phyloP scores from a whole-genome alignment of 768 basidiomycete species.

The Sistotremastrum niveocremeum region DNA sequence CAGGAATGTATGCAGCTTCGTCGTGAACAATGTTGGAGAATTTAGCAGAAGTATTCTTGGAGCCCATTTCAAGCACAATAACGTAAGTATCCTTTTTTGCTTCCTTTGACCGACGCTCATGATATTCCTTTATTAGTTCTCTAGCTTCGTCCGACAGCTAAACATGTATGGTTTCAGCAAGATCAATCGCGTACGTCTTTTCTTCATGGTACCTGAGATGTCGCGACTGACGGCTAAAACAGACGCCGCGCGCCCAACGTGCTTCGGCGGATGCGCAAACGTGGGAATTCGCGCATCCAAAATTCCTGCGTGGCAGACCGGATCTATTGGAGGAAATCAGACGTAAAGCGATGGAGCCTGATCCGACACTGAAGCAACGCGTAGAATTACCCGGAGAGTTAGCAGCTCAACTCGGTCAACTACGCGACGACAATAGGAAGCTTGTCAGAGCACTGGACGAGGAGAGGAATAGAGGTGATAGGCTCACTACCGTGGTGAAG shows the following conservation, averaged over 20 bases:
- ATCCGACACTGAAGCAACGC: slow-evolving; percentile 55
- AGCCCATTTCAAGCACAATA: slow-evolving; percentile 84
- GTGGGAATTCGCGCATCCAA: slow-evolving; percentile 84
- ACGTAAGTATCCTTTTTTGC: slow-evolving; percentile 32
- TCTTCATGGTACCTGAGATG: not conserved
- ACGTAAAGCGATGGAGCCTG: slow-evolving; percentile 72
- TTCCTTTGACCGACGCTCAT: not conserved
- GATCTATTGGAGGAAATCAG: slow-evolving; percentile 80
- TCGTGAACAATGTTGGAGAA: slow-evolving; percentile 76
- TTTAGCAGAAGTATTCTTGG: slow-evolving; percentile 77
- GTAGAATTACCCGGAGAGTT: slow-evolving; percentile 77
- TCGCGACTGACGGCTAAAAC: slow-evolving; percentile 2
- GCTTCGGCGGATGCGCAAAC: slow-evolving; percentile 70
- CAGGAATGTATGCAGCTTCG: slow-evolving; percentile 35
- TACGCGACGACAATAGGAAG: slow-evolving; percentile 59
- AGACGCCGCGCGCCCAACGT: slow-evolving; percentile 75
- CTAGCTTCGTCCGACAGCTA: slow-evolving; percentile 85
- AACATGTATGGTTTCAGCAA: slow-evolving; percentile 98
- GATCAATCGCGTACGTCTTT: slow-evolving; percentile 59
- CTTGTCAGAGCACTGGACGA: slow-evolving; percentile 29
- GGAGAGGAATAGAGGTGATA: slow-evolving; percentile 51
- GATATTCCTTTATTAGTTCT: slow-evolving; percentile 41
- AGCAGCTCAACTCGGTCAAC: slow-evolving; percentile 45
- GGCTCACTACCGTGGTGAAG: slow-evolving; percentile 43
- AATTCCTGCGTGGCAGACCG: slow-evolving; percentile 68